Evolutionary conservation across 1,284 basidiomycete species (phyloP).

Genomic region (Mycena sp.): DNA sequence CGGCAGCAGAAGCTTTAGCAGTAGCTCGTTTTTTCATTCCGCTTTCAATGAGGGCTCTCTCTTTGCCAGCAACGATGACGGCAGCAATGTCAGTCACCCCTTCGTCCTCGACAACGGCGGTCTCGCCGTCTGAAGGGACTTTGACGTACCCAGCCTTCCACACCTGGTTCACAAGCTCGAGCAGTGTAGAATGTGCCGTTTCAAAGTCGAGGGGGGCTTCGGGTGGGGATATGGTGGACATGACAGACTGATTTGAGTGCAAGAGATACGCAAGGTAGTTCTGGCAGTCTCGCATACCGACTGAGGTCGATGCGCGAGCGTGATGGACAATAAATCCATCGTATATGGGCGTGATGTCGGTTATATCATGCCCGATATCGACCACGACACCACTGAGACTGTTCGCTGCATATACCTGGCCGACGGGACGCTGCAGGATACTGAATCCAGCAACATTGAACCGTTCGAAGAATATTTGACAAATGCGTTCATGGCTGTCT

Average conservation of each 20-base stretch:
- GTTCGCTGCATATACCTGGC: constrained; percentile 87
- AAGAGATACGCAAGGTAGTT: constrained; percentile 79
- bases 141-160: constrained; percentile 73
- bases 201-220: constrained; percentile 56
- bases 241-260: constrained; percentile 69
- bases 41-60: constrained; percentile 83
- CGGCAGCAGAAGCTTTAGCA: constrained; percentile 80
- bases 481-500: constrained; percentile 77
- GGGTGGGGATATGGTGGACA: constrained; percentile 68
- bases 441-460: constrained; percentile 92
- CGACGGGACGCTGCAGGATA: constrained; percentile 86
- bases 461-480: constrained; percentile 94
- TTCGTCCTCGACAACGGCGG: constrained; percentile 78
- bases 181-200: constrained; percentile 56
- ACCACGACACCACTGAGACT: constrained; percentile 84
- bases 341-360: constrained; percentile 82
- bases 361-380: constrained; percentile 83
- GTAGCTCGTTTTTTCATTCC: constrained; percentile 81
- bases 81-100: constrained; percentile 88
- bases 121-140: constrained; percentile 77
- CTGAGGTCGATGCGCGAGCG: constrained; percentile 64
- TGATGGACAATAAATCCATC: constrained; percentile 79
- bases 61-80: constrained; percentile 81
- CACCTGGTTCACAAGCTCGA: constrained; percentile 67
- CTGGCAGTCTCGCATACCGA: constrained; percentile 83